Percentiles rank a stretch among this genome's conserved stretches.
These are phyloP conservation scores for Sporormia fimetaria DNA, from an alignment of 495 filamentous ascomycete species.

Conservation along the genomic window DNA sequence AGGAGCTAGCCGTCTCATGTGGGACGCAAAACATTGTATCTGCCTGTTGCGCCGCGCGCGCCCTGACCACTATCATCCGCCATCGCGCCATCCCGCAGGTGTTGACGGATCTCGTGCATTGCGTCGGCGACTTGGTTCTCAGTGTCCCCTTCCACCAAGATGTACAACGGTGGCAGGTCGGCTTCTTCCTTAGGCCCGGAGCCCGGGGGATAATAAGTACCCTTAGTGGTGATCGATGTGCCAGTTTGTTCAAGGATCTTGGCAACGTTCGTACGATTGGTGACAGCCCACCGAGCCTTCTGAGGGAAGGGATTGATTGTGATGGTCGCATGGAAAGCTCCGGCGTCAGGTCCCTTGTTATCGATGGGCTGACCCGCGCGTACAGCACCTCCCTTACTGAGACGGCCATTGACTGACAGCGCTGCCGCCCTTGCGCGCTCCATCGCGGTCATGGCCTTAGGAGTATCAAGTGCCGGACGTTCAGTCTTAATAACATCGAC, in stretches of 20 bases:
- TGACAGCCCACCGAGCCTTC: constrained; percentile 97
- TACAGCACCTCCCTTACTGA: constrained; percentile 76
- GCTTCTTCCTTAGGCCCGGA: too few species aligned
- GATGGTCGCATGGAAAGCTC: constrained; percentile 90
- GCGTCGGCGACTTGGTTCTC: too few species aligned
- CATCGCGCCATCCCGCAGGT: too few species aligned
- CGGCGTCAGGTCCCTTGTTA: constrained; percentile 96
- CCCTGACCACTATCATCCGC: too few species aligned
- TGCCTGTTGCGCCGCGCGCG: too few species aligned
- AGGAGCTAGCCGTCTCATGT: too few species aligned
- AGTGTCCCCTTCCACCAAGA: too few species aligned
- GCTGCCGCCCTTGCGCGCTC: constrained; percentile 79
- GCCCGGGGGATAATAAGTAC: constrained; percentile 72
- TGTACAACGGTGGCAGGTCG: too few species aligned
- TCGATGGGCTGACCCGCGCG: constrained; percentile 91
- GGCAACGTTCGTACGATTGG: constrained; percentile 95
- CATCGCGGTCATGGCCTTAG: constrained; percentile 70
- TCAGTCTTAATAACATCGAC: constrained; percentile 73
- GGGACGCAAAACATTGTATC: too few species aligned
- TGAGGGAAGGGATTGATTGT: constrained; percentile 99
- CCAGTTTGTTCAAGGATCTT: constrained; percentile 94
- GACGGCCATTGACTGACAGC: constrained; percentile 71
- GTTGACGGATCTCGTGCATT: too few species aligned
- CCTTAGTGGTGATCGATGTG: constrained; percentile 95
- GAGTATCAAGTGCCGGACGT: constrained; percentile 37